phyloP scores from a whole-genome alignment of 148 eudicot species.

The Simmondsia chinensis region DNA sequence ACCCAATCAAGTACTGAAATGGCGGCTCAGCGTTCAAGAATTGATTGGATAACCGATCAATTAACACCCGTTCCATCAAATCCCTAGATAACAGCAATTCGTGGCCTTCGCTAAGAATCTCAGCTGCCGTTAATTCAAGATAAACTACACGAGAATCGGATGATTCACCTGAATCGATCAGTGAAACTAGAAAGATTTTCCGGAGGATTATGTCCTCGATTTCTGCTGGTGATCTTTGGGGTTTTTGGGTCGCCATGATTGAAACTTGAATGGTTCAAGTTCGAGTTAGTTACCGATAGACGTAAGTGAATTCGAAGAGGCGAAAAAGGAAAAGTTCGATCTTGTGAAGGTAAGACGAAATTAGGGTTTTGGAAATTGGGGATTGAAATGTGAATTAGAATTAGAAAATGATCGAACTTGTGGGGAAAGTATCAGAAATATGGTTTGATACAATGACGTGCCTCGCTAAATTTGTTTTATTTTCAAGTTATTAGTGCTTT shows the following conservation, averaged over 20 bases:
- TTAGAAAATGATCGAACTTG: too few species aligned
- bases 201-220: slow-evolving; percentile 80
- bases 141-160: slow-evolving; percentile 51
- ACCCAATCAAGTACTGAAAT: slow-evolving; percentile 52
- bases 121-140: slow-evolving; percentile 84
- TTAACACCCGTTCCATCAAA: slow-evolving; percentile 70
- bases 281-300: too few species aligned
- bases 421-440: too few species aligned
- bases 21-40: slow-evolving; percentile 58
- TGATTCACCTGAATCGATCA: slow-evolving; percentile 59
- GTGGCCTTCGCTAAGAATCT: slow-evolving; percentile 74
- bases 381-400: too few species aligned
- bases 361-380: too few species aligned
- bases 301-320: too few species aligned
- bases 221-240: slow-evolving; percentile 54
- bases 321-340: too few species aligned
- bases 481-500: too few species aligned
- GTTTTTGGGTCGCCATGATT: slow-evolving; percentile 63
- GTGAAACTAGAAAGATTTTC: slow-evolving; percentile 61
- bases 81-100: slow-evolving; percentile 53
- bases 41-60: slow-evolving; percentile 70
- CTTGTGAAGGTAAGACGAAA: too few species aligned
- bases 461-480: too few species aligned
- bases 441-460: too few species aligned
- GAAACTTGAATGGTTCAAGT: too few species aligned